Conservation (phyloP, 495 filamentous ascomycete species). For the Penicillium coffeae region DNA sequence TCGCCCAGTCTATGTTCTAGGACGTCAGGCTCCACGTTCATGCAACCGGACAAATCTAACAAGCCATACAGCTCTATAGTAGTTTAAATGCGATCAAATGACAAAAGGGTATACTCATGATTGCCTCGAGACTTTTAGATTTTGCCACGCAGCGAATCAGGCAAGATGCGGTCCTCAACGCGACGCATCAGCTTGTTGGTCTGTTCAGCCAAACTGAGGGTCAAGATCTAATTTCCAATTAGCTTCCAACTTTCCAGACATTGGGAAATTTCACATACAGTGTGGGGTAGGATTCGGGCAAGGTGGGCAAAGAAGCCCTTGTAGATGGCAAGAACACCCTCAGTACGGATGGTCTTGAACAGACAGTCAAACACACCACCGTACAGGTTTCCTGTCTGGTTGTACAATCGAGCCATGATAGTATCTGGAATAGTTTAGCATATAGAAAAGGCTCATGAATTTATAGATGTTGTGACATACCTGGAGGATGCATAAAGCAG, state of each 20-base stretch:
- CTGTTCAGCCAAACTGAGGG: conserved; percentile 90
- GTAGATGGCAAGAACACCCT: conserved; percentile 91
- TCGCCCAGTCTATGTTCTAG: conserved; percentile 2
- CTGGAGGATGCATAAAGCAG: conserved; percentile 96
- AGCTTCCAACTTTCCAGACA: conserved; percentile 1
- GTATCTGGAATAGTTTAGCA: conserved; percentile 61
- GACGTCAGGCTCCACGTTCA: background rate
- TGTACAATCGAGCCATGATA: conserved; percentile 98
- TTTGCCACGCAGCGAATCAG: conserved; percentile 44
- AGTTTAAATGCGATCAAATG: conserved; percentile 3
- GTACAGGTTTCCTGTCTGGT: conserved; percentile 97
- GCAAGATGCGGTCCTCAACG: conserved; percentile 66
- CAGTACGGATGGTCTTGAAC: conserved; percentile 82
- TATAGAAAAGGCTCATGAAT: background rate
- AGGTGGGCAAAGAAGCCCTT: conserved; percentile 97
- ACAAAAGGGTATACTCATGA: background rate
- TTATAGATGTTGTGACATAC: conserved; percentile 38
- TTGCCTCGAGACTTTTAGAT: conserved; percentile 32
- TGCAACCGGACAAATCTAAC: conserved; percentile 3
- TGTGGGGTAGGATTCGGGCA: conserved; percentile 91
- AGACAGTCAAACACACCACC: conserved; percentile 88
- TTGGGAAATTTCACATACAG: conserved; percentile 44
- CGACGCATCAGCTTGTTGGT: conserved; percentile 86
- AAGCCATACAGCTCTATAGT: background rate
- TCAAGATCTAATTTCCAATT: conserved; percentile 60